These are phyloP conservation scores for Trametes gibbosa DNA, from an alignment of 768 basidiomycete genomes.

Conservation along the genomic window DNA sequence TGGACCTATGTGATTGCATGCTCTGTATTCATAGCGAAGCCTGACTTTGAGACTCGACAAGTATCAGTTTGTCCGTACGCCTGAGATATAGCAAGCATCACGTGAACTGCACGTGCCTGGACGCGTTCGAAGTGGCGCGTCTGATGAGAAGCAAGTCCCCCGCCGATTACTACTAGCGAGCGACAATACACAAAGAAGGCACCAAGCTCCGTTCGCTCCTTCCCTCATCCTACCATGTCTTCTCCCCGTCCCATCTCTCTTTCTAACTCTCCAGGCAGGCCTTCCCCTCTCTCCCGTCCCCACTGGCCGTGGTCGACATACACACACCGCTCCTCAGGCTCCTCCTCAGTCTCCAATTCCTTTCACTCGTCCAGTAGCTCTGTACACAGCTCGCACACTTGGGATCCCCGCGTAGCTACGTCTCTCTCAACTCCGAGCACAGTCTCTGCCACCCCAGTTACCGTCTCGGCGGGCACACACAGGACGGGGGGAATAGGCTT, in stretches of 20 bases:
- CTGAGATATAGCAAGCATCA: background rate
- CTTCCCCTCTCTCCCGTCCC: slow-evolving; percentile 49
- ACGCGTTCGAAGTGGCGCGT: background rate
- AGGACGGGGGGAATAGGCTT: slow-evolving; percentile 14
- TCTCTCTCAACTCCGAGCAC: slow-evolving; percentile 24
- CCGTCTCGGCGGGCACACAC: slow-evolving; percentile 1
- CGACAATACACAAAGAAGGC: background rate
- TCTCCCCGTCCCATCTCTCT: slow-evolving; percentile 11
- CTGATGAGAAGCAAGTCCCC: too few relatives aligned
- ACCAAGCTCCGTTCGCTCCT: background rate
- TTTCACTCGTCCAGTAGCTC: slow-evolving; percentile 27
- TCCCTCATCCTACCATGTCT: background rate
- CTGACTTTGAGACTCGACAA: background rate
- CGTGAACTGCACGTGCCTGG: background rate
- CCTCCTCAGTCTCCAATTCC: slow-evolving; percentile 28
- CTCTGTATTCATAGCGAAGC: background rate
- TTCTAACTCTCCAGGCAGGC: slow-evolving; percentile 36
- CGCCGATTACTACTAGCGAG: background rate
- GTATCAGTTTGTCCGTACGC: background rate
- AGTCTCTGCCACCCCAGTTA: slow-evolving; percentile 17
- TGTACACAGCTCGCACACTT: slow-evolving; percentile 18
- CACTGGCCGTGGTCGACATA: slow-evolving; percentile 58
- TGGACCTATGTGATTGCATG: background rate
- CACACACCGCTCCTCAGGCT: slow-evolving; percentile 31
- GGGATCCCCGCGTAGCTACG: slow-evolving; percentile 30